phyloP scores from a whole-genome alignment of 1,139 yeast genomes.

The Geotrichum histeridarum region DNA sequence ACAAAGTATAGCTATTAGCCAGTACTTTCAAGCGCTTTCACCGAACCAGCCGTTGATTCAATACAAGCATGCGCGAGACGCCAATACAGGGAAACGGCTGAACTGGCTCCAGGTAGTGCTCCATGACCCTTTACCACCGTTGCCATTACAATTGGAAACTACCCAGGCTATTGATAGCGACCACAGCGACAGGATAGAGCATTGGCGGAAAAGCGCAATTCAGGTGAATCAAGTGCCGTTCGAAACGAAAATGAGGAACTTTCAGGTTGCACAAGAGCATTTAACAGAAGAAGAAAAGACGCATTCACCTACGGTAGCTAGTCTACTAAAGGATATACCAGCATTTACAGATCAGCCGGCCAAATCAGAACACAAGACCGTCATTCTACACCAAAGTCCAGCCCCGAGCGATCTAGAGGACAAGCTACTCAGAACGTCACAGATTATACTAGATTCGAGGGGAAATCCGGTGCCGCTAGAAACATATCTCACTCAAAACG shows the following conservation, averaged over 20 bases:
- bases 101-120: conserved; percentile 29
- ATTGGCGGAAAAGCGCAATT: not conserved
- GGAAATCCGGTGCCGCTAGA: not conserved
- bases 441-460: not conserved
- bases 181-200: not conserved
- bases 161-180: not conserved
- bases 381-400: not conserved
- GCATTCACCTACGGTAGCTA: too few relatives aligned
- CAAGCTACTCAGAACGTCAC: not conserved
- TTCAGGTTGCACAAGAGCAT: not conserved
- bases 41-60: conserved; percentile 27
- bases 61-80: conserved; percentile 34
- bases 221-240: not conserved
- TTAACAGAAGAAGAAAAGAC: too few relatives aligned
- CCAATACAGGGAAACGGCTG: conserved; percentile 34
- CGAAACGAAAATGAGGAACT: not conserved
- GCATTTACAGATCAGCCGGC: too few relatives aligned
- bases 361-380: not conserved
- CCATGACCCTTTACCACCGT: conserved; percentile 25
- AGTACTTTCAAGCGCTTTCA: conserved; percentile 22
- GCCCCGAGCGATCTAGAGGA: not conserved
- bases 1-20: conserved; percentile 30
- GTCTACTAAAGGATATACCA: too few relatives aligned
- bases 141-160: not conserved
- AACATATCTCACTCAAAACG: not conserved